Percentiles rank a stretch among this genome's conserved stretches.
Conservation (phyloP, 345 rosid species). For the Salix purpurea region DNA sequence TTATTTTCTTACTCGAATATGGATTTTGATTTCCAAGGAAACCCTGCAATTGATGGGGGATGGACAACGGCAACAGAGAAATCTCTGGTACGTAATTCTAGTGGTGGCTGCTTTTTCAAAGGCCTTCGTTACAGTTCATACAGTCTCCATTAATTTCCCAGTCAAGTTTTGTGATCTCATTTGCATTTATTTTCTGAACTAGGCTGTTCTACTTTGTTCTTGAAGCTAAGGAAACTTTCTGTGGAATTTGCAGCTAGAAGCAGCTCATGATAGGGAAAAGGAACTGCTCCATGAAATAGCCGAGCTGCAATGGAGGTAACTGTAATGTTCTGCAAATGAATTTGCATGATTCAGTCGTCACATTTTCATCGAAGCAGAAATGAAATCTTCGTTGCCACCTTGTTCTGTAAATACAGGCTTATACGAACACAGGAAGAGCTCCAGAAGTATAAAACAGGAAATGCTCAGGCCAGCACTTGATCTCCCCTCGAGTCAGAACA, state of each 20-base stretch:
- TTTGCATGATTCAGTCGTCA: not conserved
- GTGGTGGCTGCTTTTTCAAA: not conserved
- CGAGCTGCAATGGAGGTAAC: constrained; percentile 85
- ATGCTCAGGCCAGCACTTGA: constrained; percentile 41
- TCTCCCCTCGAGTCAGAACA: not conserved
- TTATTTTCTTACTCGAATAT: constrained; percentile 13
- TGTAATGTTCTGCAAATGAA: not conserved
- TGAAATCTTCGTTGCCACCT: not conserved
- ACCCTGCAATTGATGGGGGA: constrained; percentile 47
- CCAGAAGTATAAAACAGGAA: constrained; percentile 69
- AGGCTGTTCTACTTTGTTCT: not conserved
- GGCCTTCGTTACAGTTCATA: not conserved
- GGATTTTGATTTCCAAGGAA: constrained; percentile 31
- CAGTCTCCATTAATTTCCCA: no score
- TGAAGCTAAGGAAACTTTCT: not conserved
- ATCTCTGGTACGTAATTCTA: constrained; percentile 48
- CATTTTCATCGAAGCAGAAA: not conserved
- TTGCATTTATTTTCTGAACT: not conserved
- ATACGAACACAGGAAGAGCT: constrained; percentile 80
- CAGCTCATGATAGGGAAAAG: constrained; percentile 86
- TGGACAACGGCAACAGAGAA: constrained; percentile 43
- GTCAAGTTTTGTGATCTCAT: not conserved
- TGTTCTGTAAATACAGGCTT: constrained; percentile 48
- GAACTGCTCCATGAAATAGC: constrained; percentile 84
- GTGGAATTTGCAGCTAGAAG: constrained; percentile 62